Conservation (phyloP, 495 filamentous ascomycete species). For the Aspergillus sclerotioniger region DNA sequence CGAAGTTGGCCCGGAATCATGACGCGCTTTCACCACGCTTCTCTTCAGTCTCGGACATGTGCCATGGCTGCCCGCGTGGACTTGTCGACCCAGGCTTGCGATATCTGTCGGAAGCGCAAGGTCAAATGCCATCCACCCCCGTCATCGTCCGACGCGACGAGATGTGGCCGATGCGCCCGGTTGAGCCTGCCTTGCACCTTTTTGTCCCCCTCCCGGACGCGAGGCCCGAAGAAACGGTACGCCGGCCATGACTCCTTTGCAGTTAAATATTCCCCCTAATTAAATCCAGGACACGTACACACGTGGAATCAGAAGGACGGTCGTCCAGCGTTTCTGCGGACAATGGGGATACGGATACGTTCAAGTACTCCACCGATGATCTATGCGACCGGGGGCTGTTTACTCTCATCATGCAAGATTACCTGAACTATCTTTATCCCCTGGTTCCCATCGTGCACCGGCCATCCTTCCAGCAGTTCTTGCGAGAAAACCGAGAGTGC, state of each 20-base stretch:
- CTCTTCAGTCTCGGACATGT: background rate
- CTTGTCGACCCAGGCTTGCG: constrained; percentile 12
- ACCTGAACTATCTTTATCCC: constrained; percentile 21
- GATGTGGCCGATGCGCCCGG: constrained; percentile 19
- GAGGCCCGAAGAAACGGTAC: constrained; percentile 24
- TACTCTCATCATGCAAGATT: constrained; percentile 22
- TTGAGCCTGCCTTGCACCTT: constrained; percentile 23
- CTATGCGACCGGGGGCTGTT: constrained; percentile 22
- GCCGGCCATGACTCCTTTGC: background rate
- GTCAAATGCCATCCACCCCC: constrained; percentile 18
- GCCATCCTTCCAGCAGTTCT: constrained; percentile 18
- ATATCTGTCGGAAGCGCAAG: constrained; percentile 22
- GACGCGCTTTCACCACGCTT: background rate
- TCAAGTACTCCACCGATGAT: constrained; percentile 15
- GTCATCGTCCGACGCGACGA: background rate
- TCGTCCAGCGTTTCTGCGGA: background rate
- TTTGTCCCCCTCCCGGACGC: constrained; percentile 16
- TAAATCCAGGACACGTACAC: background rate
- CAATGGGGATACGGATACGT: background rate
- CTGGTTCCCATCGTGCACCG: constrained; percentile 25
- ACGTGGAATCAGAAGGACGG: background rate
- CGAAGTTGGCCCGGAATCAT: background rate
- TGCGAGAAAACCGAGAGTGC: constrained; percentile 14
- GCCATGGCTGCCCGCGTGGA: constrained; percentile 2
- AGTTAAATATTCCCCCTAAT: background rate